phyloP scores from a whole-genome alignment of 2,329 filamentous ascomycete species.

The Diplodia intermedia region DNA sequence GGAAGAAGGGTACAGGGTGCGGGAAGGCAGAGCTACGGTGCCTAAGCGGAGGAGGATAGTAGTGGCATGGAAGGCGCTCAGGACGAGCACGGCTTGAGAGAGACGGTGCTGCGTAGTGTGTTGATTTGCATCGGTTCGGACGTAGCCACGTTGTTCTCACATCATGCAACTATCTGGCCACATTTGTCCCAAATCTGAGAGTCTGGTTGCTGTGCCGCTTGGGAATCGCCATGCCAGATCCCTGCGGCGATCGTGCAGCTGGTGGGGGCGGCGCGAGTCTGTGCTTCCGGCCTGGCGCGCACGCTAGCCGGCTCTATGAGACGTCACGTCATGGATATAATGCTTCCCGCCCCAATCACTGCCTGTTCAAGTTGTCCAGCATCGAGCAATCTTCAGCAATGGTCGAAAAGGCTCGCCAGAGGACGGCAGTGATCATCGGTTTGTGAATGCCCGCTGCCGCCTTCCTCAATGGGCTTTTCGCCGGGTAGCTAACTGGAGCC shows the following conservation, averaged over 20 bases:
- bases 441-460: slow-evolving; percentile 36
- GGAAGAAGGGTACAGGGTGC: slow-evolving; percentile 38
- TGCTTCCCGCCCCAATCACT: background rate
- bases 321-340: slow-evolving; percentile 25
- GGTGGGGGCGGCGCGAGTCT: slow-evolving; percentile 9
- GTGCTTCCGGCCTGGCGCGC: background rate
- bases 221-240: background rate
- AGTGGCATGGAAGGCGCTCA: slow-evolving; percentile 66
- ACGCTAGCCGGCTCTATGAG: slow-evolving; percentile 5
- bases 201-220: slow-evolving; percentile 7
- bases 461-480: slow-evolving; percentile 11
- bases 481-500: slow-evolving; percentile 1
- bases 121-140: slow-evolving; percentile 23
- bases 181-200: background rate
- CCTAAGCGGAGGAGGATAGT: slow-evolving; percentile 57
- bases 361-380: background rate
- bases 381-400: slow-evolving; percentile 2
- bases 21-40: slow-evolving; percentile 55
- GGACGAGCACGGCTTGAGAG: slow-evolving; percentile 13
- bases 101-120: slow-evolving; percentile 12
- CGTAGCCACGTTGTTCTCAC: slow-evolving; percentile 1
- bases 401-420: slow-evolving; percentile 39
- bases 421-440: slow-evolving; percentile 63
- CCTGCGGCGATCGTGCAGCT: slow-evolving; percentile 22
- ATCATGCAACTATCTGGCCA: slow-evolving; percentile 7